These are phyloP conservation scores for Globisporangium orthogonon DNA, from an alignment of 352 stramenopile species.

Conservation along the genomic window DNA sequence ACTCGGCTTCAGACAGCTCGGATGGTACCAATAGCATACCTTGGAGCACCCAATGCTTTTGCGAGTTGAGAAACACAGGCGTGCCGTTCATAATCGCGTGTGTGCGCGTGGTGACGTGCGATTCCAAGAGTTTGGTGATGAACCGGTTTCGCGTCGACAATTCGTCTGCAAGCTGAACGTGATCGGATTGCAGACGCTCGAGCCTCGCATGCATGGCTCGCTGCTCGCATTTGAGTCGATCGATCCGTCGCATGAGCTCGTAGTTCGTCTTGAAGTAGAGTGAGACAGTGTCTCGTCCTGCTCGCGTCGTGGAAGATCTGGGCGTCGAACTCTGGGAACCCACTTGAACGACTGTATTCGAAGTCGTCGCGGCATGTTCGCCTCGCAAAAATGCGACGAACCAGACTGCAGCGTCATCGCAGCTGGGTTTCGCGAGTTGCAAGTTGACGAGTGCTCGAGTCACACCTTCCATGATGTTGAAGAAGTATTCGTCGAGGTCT, in stretches of 20 bases:
- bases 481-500: slow-evolving; percentile 43
- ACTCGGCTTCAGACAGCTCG: slow-evolving; percentile 21
- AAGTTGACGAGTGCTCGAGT: slow-evolving; percentile 34
- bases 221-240: slow-evolving; percentile 38
- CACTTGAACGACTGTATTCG: background rate
- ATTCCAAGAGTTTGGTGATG: slow-evolving; percentile 41
- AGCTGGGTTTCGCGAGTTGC: slow-evolving; percentile 22
- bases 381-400: slow-evolving; percentile 34
- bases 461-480: slow-evolving; percentile 27
- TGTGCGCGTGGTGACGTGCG: slow-evolving; percentile 49
- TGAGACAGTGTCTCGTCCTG: slow-evolving; percentile 2
- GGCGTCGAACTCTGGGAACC: no score
- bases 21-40: slow-evolving; percentile 26
- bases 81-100: slow-evolving; percentile 59
- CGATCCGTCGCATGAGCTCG: slow-evolving; percentile 48
- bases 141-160: slow-evolving; percentile 37
- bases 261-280: slow-evolving; percentile 57
- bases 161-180: slow-evolving; percentile 26
- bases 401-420: slow-evolving; percentile 31
- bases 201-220: slow-evolving; percentile 26
- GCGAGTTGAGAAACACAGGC: slow-evolving; percentile 43
- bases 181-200: slow-evolving; percentile 19
- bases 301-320: background rate
- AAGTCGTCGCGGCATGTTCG: background rate
- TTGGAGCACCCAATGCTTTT: slow-evolving; percentile 64